Evolutionary conservation across 345 rosid species (phyloP).

Genomic region (Hibiscus tridactylites): DNA sequence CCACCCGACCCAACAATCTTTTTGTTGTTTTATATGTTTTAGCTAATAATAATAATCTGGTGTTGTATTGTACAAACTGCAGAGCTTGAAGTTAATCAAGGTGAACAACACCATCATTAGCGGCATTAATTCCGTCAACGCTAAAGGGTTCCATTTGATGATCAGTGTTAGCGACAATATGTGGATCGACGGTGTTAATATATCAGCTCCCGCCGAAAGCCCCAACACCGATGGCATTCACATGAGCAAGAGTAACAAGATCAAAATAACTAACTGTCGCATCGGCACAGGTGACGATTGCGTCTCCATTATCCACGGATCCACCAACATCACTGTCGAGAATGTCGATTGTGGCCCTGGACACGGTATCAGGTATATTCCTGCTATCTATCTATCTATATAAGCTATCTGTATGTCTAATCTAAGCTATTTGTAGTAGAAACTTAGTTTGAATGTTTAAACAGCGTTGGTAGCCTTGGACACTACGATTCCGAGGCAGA

Average conservation of each 20-base stretch:
- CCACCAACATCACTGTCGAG: conserved; percentile 28
- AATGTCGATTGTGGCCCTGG: conserved; percentile 58
- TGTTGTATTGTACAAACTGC: not conserved
- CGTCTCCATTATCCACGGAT: conserved; percentile 45
- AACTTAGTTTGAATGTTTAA: not conserved
- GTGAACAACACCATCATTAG: conserved; percentile 24
- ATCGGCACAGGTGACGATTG: conserved; percentile 61
- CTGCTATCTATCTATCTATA: not conserved
- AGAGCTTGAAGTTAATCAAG: conserved; percentile 32
- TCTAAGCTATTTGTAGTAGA: not conserved
- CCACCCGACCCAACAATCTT: not conserved
- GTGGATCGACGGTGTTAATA: conserved; percentile 15
- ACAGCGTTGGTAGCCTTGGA: conserved; percentile 67
- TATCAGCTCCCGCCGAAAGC: conserved; percentile 40
- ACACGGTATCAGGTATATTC: conserved; percentile 50
- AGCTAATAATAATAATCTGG: not conserved
- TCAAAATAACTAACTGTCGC: conserved; percentile 23
- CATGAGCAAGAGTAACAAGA: conserved; percentile 37
- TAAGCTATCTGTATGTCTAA: not conserved
- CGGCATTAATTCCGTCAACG: conserved; percentile 35
- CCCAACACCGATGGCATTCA: conserved; percentile 72
- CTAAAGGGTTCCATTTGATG: conserved; percentile 54
- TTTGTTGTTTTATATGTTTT: not conserved
- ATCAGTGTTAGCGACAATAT: conserved; percentile 31
- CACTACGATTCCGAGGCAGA: conserved; percentile 35